These are phyloP conservation scores for Botrytis fabae DNA, from an alignment of 2,329 filamentous ascomycete species.

Conservation along the genomic window DNA sequence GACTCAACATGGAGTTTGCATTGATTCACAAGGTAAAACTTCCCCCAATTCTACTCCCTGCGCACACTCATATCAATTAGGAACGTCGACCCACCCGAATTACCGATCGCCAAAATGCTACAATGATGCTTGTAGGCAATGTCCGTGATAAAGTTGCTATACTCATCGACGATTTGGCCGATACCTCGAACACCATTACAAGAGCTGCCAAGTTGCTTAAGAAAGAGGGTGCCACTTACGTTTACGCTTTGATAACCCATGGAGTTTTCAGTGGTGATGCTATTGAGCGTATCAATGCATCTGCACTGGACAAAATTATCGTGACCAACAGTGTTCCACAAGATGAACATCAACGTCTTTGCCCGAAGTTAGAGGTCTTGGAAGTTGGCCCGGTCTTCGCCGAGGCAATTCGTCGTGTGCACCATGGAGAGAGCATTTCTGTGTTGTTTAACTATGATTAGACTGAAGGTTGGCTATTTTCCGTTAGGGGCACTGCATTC, in stretches of 20 bases:
- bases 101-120: slow-evolving; percentile 84
- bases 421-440: slow-evolving; percentile 90
- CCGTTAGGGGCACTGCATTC: slow-evolving; percentile 1
- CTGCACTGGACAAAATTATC: slow-evolving; percentile 86
- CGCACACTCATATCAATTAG: slow-evolving; percentile 49
- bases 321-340: slow-evolving; percentile 97
- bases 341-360: slow-evolving; percentile 71
- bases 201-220: slow-evolving; percentile 95
- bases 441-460: slow-evolving; percentile 24
- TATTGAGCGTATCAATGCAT: slow-evolving; percentile 90
- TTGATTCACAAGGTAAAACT: slow-evolving; percentile 88
- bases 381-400: slow-evolving; percentile 91
- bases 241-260: slow-evolving; percentile 92
- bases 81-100: slow-evolving; percentile 88
- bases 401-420: slow-evolving; percentile 92
- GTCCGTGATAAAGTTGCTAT: slow-evolving; percentile 81
- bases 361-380: slow-evolving; percentile 86
- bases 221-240: slow-evolving; percentile 86
- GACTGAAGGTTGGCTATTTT: slow-evolving; percentile 21
- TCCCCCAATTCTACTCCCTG: slow-evolving; percentile 36
- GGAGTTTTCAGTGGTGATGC: slow-evolving; percentile 94
- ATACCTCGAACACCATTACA: slow-evolving; percentile 97
- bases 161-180: slow-evolving; percentile 88
- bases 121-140: slow-evolving; percentile 93
- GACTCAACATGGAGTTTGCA: slow-evolving; percentile 90